These are phyloP conservation scores for Cicer arietinum DNA, from an alignment of 306 rosid species.

Conservation along the genomic window DNA sequence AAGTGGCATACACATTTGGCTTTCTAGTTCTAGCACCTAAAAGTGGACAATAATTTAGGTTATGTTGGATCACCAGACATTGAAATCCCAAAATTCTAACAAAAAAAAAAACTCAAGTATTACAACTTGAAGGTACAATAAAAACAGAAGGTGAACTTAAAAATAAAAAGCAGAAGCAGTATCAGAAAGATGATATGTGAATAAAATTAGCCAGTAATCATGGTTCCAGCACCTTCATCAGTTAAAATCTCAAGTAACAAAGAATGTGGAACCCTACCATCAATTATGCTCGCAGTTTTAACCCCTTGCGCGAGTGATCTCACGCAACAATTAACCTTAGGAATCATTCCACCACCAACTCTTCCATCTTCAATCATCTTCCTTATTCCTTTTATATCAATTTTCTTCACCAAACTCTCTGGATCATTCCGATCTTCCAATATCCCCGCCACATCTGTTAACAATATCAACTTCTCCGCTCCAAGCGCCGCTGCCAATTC, in stretches of 20 bases:
- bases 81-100: neutral
- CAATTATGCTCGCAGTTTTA: constrained; percentile 82
- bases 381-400: constrained; percentile 78
- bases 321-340: constrained; percentile 84
- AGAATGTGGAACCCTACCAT: constrained; percentile 83
- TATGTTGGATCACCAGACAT: neutral
- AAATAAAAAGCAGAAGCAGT: neutral
- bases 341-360: constrained; percentile 93
- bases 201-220: constrained; percentile 67
- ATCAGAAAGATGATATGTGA: neutral
- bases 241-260: constrained; percentile 86
- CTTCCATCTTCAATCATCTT: constrained; percentile 72
- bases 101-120: neutral
- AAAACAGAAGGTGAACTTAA: neutral
- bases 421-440: constrained; percentile 66
- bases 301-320: constrained; percentile 86
- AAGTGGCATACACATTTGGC: neutral
- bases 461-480: constrained; percentile 87
- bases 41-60: neutral
- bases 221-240: constrained; percentile 93
- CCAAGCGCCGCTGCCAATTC: constrained; percentile 90
- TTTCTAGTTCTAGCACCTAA: neutral
- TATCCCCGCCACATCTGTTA: constrained; percentile 91
- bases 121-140: constrained; percentile 8
- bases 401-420: constrained; percentile 69